phyloP scores from a whole-genome alignment of 169 alveolate genomes.

The Cryptosporidium andersoni region DNA sequence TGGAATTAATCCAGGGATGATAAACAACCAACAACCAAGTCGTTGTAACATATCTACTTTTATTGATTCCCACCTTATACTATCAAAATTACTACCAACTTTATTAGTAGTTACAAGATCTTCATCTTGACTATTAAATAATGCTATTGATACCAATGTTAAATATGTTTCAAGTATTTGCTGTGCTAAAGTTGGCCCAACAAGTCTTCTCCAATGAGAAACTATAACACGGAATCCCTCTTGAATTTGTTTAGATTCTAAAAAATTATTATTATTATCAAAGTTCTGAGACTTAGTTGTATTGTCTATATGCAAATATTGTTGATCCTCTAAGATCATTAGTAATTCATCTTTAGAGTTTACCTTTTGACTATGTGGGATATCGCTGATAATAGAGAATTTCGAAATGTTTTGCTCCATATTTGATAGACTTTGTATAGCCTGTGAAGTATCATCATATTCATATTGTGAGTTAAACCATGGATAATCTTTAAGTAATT shows the following conservation, averaged over 20 bases:
- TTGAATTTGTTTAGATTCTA: slow-evolving; percentile 8
- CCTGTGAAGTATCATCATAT: slow-evolving; percentile 17
- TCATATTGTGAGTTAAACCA: slow-evolving; percentile 55
- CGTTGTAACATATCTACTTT: slow-evolving; percentile 33
- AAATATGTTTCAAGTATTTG: slow-evolving; percentile 64
- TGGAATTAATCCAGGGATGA: slow-evolving; percentile 41
- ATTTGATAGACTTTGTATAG: slow-evolving; percentile 17
- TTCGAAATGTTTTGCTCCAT: slow-evolving; percentile 11
- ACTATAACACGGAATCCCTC: slow-evolving; percentile 48
- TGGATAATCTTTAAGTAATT: slow-evolving; percentile 34
- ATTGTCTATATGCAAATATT: neutral
- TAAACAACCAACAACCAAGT: slow-evolving; percentile 64
- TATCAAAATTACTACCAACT: neutral
- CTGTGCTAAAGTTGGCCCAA: slow-evolving; percentile 58
- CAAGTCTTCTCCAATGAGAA: slow-evolving; percentile 67
- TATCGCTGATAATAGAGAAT: slow-evolving; percentile 16
- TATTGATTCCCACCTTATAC: neutral
- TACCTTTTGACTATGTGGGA: slow-evolving; percentile 8
- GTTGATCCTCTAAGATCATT: neutral
- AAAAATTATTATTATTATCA: neutral
- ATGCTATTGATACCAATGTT: neutral
- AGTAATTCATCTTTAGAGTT: neutral
- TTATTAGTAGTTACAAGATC: neutral
- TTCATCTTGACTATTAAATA: no score
- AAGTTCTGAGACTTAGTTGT: neutral